A percentile compares a stretch with the other conserved stretches of the same genome.
These are phyloP conservation scores for Sergeia podlipaevii DNA, from an alignment of 208 protist species.

Conservation along the genomic window DNA sequence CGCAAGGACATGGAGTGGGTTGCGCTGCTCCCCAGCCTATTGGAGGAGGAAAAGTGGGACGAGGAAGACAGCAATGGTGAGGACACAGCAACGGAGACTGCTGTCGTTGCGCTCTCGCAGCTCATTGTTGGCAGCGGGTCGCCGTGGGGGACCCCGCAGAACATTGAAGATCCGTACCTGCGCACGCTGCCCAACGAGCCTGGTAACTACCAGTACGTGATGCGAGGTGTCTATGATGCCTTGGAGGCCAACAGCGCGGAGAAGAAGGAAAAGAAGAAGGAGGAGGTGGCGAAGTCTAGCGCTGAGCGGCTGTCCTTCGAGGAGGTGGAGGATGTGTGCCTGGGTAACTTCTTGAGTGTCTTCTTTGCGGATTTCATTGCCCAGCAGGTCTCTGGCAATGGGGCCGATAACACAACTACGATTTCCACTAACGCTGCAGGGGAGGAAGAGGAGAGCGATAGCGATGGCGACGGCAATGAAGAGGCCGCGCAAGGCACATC, in stretches of 20 bases:
- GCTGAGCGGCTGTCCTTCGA: not conserved
- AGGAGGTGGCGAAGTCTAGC: not conserved
- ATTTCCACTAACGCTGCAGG: too few species aligned
- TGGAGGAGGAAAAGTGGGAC: too few species aligned
- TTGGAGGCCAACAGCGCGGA: constrained; percentile 8
- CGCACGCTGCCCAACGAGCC: constrained; percentile 76
- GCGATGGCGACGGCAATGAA: not conserved
- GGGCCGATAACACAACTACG: too few species aligned
- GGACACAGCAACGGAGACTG: not conserved
- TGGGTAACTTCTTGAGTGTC: constrained; percentile 43
- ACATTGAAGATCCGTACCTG: constrained; percentile 60
- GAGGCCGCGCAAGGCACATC: not conserved
- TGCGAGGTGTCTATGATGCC: constrained; percentile 32
- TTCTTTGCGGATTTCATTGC: constrained; percentile 29
- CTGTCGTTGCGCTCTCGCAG: constrained; percentile 29
- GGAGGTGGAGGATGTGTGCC: constrained; percentile 17
- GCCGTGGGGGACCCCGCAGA: constrained; percentile 74
- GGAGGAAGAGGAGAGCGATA: not conserved
- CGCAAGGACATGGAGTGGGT: not conserved
- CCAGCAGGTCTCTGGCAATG: too few species aligned
- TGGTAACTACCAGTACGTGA: constrained; percentile 59
- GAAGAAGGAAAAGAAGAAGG: not conserved
- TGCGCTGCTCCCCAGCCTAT: not conserved
- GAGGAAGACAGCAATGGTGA: not conserved
- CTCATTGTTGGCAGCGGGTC: constrained; percentile 59